phyloP scores from a whole-genome alignment of 2,329 filamentous ascomycete species.

The Fusarium sp. region DNA sequence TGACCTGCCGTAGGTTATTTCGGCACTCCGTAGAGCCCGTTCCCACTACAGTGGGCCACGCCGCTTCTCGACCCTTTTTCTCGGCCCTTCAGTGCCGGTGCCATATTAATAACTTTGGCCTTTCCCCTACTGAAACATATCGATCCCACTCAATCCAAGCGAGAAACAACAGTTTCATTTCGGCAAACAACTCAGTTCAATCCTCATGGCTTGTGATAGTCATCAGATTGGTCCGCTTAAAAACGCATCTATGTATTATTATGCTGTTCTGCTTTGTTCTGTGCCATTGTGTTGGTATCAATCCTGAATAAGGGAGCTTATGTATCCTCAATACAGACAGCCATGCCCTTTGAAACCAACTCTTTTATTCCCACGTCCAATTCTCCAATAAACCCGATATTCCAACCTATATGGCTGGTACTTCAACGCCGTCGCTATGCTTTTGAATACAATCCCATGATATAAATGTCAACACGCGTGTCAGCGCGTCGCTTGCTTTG shows the following conservation, averaged over 20 bases:
- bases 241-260: background rate
- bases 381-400: background rate
- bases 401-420: slow-evolving; percentile 4
- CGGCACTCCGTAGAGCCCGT: slow-evolving; percentile 5
- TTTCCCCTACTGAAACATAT: slow-evolving; percentile 7
- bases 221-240: background rate
- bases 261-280: background rate
- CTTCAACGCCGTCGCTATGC: slow-evolving; percentile 42
- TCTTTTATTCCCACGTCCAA: background rate
- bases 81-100: slow-evolving; percentile 20
- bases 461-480: background rate
- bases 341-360: background rate
- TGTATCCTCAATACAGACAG: background rate
- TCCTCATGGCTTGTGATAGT: background rate
- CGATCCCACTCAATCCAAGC: background rate
- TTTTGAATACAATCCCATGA: slow-evolving; percentile 18
- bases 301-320: background rate
- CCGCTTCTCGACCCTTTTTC: slow-evolving; percentile 17
- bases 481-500: background rate
- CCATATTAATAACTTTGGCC: slow-evolving; percentile 15
- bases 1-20: background rate
- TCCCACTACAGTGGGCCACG: slow-evolving; percentile 7
- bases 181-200: background rate
- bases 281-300: slow-evolving; percentile 2
- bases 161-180: slow-evolving; percentile 27